phyloP scores from a whole-genome alignment of 495 filamentous ascomycete species.

The Lasiosphaeria ovina region DNA sequence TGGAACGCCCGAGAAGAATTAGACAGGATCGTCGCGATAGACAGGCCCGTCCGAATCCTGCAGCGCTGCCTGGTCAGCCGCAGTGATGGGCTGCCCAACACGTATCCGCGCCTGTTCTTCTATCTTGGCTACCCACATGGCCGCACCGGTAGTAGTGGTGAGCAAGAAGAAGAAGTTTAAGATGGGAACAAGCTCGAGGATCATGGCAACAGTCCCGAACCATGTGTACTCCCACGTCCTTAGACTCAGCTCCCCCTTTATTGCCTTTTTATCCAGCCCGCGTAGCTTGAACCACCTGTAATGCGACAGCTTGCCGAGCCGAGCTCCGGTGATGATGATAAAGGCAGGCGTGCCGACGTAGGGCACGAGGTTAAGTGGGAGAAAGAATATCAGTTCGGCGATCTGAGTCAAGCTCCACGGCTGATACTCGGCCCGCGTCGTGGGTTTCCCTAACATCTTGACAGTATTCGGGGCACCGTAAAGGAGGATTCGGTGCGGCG shows the following conservation, averaged over 20 bases:
- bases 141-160: constrained; percentile 74
- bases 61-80: constrained; percentile 16
- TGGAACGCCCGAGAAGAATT: neutral
- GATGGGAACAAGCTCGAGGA: constrained; percentile 73
- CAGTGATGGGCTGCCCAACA: constrained; percentile 24
- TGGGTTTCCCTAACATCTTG: constrained; percentile 71
- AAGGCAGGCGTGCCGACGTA: constrained; percentile 79
- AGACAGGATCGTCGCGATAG: constrained; percentile 29
- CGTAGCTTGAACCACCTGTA: constrained; percentile 79
- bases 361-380: constrained; percentile 89
- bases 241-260: constrained; percentile 60
- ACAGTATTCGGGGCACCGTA: constrained; percentile 57
- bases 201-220: constrained; percentile 56
- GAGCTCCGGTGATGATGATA: constrained; percentile 63
- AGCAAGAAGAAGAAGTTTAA: constrained; percentile 85
- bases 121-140: constrained; percentile 73
- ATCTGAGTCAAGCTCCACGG: constrained; percentile 75
- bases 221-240: constrained; percentile 67
- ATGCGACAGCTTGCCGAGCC: constrained; percentile 59
- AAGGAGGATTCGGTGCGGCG: constrained; percentile 68
- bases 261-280: constrained; percentile 61
- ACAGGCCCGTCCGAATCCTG: constrained; percentile 22
- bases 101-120: constrained; percentile 37
- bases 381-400: constrained; percentile 68
- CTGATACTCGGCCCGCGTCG: constrained; percentile 63